A percentile compares a stretch with the other conserved stretches of the same genome.
phyloP scores from a whole-genome alignment of 768 basidiomycete species.

The Russula virescens region DNA sequence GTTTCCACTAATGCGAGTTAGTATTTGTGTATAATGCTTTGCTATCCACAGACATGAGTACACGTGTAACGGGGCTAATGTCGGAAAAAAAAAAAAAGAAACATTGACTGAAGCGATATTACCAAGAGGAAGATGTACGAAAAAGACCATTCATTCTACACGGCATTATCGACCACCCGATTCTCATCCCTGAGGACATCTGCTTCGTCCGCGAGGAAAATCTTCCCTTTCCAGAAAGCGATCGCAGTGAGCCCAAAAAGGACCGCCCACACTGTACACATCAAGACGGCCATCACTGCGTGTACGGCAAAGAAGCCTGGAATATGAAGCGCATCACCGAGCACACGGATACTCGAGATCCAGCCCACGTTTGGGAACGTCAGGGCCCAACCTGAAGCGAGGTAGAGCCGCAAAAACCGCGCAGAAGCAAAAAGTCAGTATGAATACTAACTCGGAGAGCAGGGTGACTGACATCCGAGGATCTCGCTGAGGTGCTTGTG shows the following conservation, averaged over 20 bases:
- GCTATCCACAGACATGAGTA: not conserved
- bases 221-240: conserved; percentile 40
- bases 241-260: conserved; percentile 38
- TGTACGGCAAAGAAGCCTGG: conserved; percentile 37
- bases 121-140: not conserved
- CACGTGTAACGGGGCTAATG: not conserved
- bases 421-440: not conserved
- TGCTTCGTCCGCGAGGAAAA: conserved; percentile 38
- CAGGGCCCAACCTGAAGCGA: conserved; percentile 37
- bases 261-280: conserved; percentile 38
- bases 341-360: conserved; percentile 38
- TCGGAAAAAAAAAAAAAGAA: not conserved
- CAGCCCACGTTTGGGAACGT: conserved; percentile 47
- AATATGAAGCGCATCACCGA: conserved; percentile 40
- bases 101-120: too few relatives aligned
- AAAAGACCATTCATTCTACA: not conserved
- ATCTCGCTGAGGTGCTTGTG: conserved; percentile 43
- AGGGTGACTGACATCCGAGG: conserved; percentile 36
- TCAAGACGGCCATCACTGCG: conserved; percentile 36
- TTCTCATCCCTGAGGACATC: conserved; percentile 38
- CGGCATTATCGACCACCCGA: not conserved
- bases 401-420: too few relatives aligned
- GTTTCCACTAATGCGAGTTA: too few relatives aligned
- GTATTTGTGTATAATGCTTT: too few relatives aligned
- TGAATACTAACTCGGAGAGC: not conserved